phyloP scores from a whole-genome alignment of 768 basidiomycete genomes.

The Lactarius deliciosus region DNA sequence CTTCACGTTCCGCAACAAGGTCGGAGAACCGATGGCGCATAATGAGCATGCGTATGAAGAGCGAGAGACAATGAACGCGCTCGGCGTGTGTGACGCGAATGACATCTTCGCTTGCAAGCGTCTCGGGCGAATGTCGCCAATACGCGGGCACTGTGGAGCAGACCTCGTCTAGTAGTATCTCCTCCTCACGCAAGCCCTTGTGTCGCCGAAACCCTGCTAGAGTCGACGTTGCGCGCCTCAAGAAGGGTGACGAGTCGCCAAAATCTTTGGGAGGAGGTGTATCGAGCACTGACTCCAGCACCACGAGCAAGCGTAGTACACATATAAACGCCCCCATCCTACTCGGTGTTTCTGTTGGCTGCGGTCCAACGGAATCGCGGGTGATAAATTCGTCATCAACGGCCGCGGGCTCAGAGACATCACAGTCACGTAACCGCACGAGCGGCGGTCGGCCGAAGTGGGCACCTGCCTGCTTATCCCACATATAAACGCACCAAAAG shows the following conservation, averaged over 20 bases:
- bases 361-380: slow-evolving; percentile 60
- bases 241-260: slow-evolving; percentile 73
- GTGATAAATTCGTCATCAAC: slow-evolving; percentile 91
- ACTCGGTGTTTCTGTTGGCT: slow-evolving; percentile 70
- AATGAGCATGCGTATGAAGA: slow-evolving; percentile 84
- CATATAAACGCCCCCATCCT: slow-evolving; percentile 81
- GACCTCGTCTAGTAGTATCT: slow-evolving; percentile 78
- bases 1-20: slow-evolving; percentile 66
- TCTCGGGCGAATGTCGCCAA: slow-evolving; percentile 81
- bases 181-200: slow-evolving; percentile 75
- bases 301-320: slow-evolving; percentile 75
- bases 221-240: slow-evolving; percentile 66
- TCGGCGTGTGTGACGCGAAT: slow-evolving; percentile 88
- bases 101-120: slow-evolving; percentile 79
- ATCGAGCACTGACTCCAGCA: slow-evolving; percentile 86
- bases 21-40: slow-evolving; percentile 85
- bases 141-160: slow-evolving; percentile 65
- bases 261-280: slow-evolving; percentile 65
- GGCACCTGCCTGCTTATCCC: slow-evolving; percentile 91
- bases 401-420: slow-evolving; percentile 81
- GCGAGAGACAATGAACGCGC: slow-evolving; percentile 82
- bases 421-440: slow-evolving; percentile 85
- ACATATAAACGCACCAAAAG: slow-evolving; percentile 95
- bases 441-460: slow-evolving; percentile 89
- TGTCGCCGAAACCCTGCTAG: slow-evolving; percentile 61